phyloP scores from a whole-genome alignment of 2,329 filamentous ascomycete genomes.

The Fusarium coffeatum region DNA sequence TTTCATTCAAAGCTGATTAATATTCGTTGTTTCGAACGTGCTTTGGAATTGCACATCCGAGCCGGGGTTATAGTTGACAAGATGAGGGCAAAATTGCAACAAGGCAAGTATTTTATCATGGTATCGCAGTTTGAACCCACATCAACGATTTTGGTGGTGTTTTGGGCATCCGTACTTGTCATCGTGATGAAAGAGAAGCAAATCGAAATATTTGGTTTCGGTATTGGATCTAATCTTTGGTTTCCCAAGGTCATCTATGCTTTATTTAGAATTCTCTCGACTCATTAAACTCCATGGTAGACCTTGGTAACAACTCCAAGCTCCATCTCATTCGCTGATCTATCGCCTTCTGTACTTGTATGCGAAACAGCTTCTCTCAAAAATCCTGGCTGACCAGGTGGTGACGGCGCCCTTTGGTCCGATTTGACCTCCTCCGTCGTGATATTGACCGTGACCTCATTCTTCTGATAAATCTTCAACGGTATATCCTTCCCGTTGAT shows the following conservation, averaged over 20 bases:
- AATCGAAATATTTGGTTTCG: too few relatives aligned
- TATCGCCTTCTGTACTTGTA: conserved; percentile 18
- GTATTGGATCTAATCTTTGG: neutral
- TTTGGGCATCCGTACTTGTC: too few relatives aligned
- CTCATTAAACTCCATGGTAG: conserved; percentile 38
- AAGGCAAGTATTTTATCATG: too few relatives aligned
- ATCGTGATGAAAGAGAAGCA: too few relatives aligned
- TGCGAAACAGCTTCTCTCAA: neutral
- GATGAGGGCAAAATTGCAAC: too few relatives aligned
- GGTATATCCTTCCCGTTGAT: conserved; percentile 51
- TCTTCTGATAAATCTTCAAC: conserved; percentile 54
- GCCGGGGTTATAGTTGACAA: too few relatives aligned
- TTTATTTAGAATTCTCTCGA: neutral
- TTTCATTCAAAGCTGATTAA: too few relatives aligned
- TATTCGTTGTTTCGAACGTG: too few relatives aligned
- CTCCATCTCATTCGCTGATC: conserved; percentile 31
- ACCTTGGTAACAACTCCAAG: conserved; percentile 45
- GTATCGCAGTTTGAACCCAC: too few relatives aligned
- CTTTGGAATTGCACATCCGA: too few relatives aligned
- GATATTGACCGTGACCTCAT: conserved; percentile 49
- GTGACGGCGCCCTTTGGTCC: conserved; percentile 9
- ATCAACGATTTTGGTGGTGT: too few relatives aligned
- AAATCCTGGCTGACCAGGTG: neutral
- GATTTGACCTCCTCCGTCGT: conserved; percentile 26
- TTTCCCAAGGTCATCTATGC: neutral